A percentile compares a stretch with the other conserved stretches of the same genome.
Conservation (phyloP, 73 alveolate species). For the Urostyla sp. region DNA sequence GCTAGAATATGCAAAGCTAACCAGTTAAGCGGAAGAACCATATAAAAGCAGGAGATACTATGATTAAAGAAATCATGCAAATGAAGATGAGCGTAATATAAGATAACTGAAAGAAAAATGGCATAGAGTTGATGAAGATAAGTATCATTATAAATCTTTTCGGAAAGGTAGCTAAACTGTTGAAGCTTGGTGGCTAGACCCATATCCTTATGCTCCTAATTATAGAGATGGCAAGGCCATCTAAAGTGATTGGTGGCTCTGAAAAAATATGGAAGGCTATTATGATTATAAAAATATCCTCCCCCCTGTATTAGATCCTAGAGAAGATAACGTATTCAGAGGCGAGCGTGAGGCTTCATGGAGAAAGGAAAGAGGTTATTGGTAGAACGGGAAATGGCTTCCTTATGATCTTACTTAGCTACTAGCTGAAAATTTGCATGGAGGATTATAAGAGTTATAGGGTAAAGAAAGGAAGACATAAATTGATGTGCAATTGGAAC, state of each 20-base stretch:
- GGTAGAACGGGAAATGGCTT: slow-evolving; percentile 49
- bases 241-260: not conserved
- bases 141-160: slow-evolving; percentile 16
- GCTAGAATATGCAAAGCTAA: no score
- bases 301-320: slow-evolving; percentile 23
- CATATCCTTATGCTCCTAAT: not conserved
- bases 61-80: no score
- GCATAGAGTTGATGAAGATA: slow-evolving; percentile 48
- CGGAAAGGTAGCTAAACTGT: slow-evolving; percentile 50
- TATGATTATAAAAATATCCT: not conserved
- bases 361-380: slow-evolving; percentile 50
- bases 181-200: slow-evolving; percentile 41
- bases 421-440: not conserved
- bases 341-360: slow-evolving; percentile 53
- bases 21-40: no score
- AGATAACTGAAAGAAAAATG: slow-evolving; percentile 8
- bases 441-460: slow-evolving; percentile 2
- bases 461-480: slow-evolving; percentile 26
- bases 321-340: slow-evolving; percentile 40
- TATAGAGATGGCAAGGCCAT: not conserved
- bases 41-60: no score
- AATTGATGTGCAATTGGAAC: slow-evolving; percentile 4
- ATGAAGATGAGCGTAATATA: not conserved
- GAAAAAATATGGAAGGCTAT: not conserved
- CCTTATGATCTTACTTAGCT: slow-evolving; percentile 25